Evolutionary conservation across 208 protist genomes (phyloP), one percentile per base, ranked within the genome.

Genomic region (Leptomonas seymouri): DNA sequence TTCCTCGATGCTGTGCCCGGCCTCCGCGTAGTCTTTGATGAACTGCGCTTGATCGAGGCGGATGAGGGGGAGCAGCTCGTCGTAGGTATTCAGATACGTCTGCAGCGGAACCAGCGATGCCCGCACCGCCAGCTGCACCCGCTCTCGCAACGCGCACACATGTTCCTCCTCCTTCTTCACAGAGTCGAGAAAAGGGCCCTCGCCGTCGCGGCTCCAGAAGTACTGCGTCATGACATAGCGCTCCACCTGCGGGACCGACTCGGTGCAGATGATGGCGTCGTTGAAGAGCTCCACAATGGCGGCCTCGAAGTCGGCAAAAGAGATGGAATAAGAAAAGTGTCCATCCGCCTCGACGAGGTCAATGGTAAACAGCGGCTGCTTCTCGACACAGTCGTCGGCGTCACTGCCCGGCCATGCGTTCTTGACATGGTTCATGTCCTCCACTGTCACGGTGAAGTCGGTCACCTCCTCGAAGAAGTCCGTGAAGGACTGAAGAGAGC

Each of bases 161-260:
- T 74, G 87, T 59, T 95, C 91, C 70, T 98, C 93, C 56, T 90
- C 71, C 74, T 89, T 79, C 28, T 87, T 87, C 12, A 97, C 94
- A 9, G 89, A 93, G 53, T 94, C 91, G 28, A 97, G 85, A 61
- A 94, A 96, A 0, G 94, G 96, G 6, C 91, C 96, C 45, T 97
- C 90, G 30, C 83, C 91, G 66, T 98, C 94, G 57, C 89, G 83
- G 49, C 81, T 80, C 92, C 94, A 98, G 65, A 98, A 98, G 76
- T 98, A 98, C 74, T 96, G 90, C 59, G 87, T 80, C 94, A 98
- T 98, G 46, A 97, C 94, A 82, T 91, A 97, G 46, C 93, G 93
- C 74, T 98, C 94, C 51, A 98, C 88, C 77, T 98, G 94, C 46
- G 94, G 94, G 51, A 97, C 85, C 39, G 90, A 84, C 63, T 94